Evolutionary conservation across 768 basidiomycete species (phyloP), one percentile per base, ranked within the genome.

Genomic region (Hemileccinum impolitum): DNA sequence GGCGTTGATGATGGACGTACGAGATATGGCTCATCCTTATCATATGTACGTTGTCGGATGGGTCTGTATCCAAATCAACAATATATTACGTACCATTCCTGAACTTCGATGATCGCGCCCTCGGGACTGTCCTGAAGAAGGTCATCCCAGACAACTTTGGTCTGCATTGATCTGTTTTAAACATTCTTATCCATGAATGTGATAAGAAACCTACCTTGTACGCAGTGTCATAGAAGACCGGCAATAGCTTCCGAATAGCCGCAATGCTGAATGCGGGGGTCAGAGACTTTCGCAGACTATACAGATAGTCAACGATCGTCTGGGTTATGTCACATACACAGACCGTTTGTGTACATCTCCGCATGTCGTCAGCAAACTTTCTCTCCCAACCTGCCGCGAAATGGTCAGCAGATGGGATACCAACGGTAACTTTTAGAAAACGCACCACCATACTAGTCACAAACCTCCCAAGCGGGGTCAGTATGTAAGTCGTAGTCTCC

Each of bases 1-100:
- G n/a, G n/a, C n/a, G n/a, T n/a, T n/a, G n/a, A n/a, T n/a, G n/a
- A 23, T n/a, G 30, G 30, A 65, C 68, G 44, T 54, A 73, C 75
- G 76, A 70, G 25, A 75, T 67, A 48, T 61, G 65, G 54, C 71
- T 77, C 78, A 77, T 78, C 71, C 70, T 71, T 26, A 30, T 30
- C 28, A 30, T 8, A 30, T 21, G 12, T 9, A 36, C 7, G 41
- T 42, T 15, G 19, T 44, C 1, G 8, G 32, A 28, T 31, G 11
- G 6, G 17, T 8, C 9, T 30, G 32, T 18, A 12, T 15, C 11
- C 28, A 37, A 41, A 15, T 36, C 21, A 12, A 14, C 7, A 6
- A 28, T 5, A 36, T 23, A 4, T 5, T 37, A 50, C 66, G 7
- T 44, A 75, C 75, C 77, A 79, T 43, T 61, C 61, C 51, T 79